Evolutionary conservation across 1,284 basidiomycete species (phyloP).

Genomic region (Rugosomyces carneus): DNA sequence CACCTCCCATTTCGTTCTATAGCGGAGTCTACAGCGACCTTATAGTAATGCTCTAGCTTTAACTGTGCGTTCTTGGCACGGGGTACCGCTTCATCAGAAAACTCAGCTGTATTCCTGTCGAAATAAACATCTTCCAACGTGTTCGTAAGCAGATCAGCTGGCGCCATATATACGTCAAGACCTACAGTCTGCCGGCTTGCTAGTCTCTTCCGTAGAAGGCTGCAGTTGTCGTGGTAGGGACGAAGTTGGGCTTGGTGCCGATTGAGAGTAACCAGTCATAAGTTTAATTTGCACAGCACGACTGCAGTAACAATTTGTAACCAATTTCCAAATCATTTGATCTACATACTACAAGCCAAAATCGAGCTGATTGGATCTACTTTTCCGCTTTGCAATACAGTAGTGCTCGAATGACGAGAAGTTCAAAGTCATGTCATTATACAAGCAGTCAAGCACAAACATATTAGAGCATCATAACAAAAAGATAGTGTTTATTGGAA

Average conservation of each 20-base stretch:
- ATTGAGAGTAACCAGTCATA: background rate
- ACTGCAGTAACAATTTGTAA: too few species aligned
- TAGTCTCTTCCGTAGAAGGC: conserved; percentile 2
- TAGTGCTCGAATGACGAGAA: too few species aligned
- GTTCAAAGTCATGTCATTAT: too few species aligned
- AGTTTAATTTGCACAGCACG: too few species aligned
- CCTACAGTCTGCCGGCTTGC: conserved; percentile 29
- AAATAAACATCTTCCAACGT: conserved; percentile 67
- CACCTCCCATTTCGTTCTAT: conserved; percentile 85
- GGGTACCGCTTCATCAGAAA: conserved; percentile 71
- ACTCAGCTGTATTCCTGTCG: conserved; percentile 62
- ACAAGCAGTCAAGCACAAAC: too few species aligned
- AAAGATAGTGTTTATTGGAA: conserved; percentile 10
- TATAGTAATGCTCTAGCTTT: conserved; percentile 90
- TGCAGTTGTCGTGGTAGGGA: background rate
- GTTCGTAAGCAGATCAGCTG: background rate
- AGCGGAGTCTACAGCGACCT: conserved; percentile 86
- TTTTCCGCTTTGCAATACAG: too few species aligned
- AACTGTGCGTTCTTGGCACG: conserved; percentile 85
- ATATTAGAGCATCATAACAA: background rate
- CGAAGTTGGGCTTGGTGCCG: background rate
- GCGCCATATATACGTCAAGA: background rate
- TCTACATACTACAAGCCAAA: background rate
- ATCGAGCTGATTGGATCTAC: too few species aligned
- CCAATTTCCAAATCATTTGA: background rate